Conservation (phyloP, 768 basidiomycete genomes). For the Lentinus tigrinus region DNA sequence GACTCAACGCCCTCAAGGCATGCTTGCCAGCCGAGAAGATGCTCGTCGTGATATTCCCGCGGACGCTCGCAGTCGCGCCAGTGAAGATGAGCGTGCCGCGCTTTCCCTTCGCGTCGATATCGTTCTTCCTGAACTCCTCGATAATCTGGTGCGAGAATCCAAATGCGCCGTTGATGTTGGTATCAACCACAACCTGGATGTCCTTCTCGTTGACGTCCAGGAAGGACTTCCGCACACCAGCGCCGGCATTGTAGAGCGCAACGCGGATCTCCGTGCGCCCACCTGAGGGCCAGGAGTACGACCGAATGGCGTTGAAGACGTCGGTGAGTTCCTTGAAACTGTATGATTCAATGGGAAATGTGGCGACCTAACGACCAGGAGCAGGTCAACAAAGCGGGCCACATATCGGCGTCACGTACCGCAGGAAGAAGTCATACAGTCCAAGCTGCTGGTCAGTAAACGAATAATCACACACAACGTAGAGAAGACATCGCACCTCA, state of each 20-base stretch:
- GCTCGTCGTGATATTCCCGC: conserved; percentile 39
- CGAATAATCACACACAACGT: no score
- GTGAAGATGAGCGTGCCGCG: conserved; percentile 45
- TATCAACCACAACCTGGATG: conserved; percentile 27
- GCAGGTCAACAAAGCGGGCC: no score
- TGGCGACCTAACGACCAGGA: conserved; percentile 31
- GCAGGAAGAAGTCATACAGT: no score
- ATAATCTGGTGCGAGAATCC: conserved; percentile 38
- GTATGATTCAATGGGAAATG: conserved; percentile 38
- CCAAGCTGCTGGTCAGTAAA: no score
- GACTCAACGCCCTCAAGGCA: conserved; percentile 40
- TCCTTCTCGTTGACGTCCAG: conserved; percentile 39
- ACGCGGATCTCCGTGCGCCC: conserved; percentile 34
- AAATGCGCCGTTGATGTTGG: conserved; percentile 38
- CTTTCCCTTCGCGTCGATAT: conserved; percentile 31
- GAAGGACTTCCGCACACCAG: conserved; percentile 38
- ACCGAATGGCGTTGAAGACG: conserved; percentile 34
- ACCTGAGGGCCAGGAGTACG: conserved; percentile 28
- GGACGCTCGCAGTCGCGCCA: conserved; percentile 40
- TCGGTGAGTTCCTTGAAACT: conserved; percentile 27
- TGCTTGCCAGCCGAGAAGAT: conserved; percentile 43
- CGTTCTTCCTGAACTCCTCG: conserved; percentile 33
- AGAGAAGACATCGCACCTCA: no score
- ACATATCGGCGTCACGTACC: no score
- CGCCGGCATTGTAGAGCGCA: conserved; percentile 39